These are phyloP conservation scores for Cercospora sp. DNA, from an alignment of 2,329 filamentous ascomycete genomes.

Conservation along the genomic window DNA sequence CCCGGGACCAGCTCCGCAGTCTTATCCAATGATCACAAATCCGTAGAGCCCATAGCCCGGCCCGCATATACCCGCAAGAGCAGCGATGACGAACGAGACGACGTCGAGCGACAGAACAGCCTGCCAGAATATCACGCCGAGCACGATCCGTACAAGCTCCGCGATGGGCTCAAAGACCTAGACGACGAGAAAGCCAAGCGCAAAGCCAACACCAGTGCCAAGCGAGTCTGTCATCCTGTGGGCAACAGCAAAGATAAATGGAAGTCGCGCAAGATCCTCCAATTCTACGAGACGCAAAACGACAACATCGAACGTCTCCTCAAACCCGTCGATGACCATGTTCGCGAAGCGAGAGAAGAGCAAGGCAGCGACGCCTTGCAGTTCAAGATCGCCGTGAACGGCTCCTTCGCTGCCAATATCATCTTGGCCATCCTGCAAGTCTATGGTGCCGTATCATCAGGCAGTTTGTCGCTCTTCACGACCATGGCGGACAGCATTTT, in stretches of 20 bases:
- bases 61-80: slow-evolving; percentile 39
- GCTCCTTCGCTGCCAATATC: slow-evolving; percentile 76
- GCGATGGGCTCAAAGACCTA: slow-evolving; percentile 73
- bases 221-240: slow-evolving; percentile 57
- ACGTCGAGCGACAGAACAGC: slow-evolving; percentile 50
- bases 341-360: slow-evolving; percentile 76
- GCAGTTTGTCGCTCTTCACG: slow-evolving; percentile 93
- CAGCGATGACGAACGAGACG: slow-evolving; percentile 32
- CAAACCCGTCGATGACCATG: slow-evolving; percentile 90
- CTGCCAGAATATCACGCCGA: slow-evolving; percentile 62
- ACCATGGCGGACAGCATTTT: slow-evolving; percentile 97
- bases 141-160: slow-evolving; percentile 80
- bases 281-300: slow-evolving; percentile 90
- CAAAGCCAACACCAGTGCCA: slow-evolving; percentile 76
- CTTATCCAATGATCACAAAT: slow-evolving; percentile 23
- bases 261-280: slow-evolving; percentile 62
- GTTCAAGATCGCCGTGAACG: slow-evolving; percentile 67
- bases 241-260: slow-evolving; percentile 46
- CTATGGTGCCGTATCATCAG: slow-evolving; percentile 82
- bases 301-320: slow-evolving; percentile 88
- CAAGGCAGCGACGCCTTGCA: slow-evolving; percentile 78
- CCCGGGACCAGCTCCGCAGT: slow-evolving; percentile 31
- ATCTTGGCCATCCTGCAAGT: slow-evolving; percentile 77
- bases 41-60: slow-evolving; percentile 37
- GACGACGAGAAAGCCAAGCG: slow-evolving; percentile 73